Percentiles rank a stretch among this genome's conserved stretches.
These are phyloP conservation scores for Carex cristatella DNA, from an alignment of 176 grass and related monocot genomes.

Conservation along the genomic window DNA sequence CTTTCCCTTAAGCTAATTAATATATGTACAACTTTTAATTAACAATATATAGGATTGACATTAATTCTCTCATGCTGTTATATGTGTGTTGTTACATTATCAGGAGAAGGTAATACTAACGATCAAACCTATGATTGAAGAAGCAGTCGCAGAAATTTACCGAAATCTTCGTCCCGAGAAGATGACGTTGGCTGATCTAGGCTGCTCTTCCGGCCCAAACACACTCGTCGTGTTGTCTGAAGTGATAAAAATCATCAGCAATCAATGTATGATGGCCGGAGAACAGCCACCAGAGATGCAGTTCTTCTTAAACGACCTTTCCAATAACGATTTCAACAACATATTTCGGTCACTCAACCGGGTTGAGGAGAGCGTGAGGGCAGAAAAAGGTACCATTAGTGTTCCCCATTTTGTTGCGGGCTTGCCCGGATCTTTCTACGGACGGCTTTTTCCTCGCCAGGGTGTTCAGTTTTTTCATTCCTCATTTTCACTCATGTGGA, in stretches of 20 bases:
- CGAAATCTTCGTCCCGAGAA: background rate
- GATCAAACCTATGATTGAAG: slow-evolving; percentile 19
- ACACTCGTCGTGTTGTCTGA: slow-evolving; percentile 29
- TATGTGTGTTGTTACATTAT: background rate
- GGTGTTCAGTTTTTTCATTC: slow-evolving; percentile 66
- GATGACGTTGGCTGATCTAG: slow-evolving; percentile 36
- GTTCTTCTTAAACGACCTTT: slow-evolving; percentile 53
- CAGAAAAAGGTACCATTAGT: background rate
- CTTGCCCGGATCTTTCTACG: slow-evolving; percentile 57
- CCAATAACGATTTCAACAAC: slow-evolving; percentile 41
- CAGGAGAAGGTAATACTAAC: slow-evolving; percentile 33
- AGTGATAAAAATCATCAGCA: slow-evolving; percentile 4
- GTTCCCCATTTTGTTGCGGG: slow-evolving; percentile 44
- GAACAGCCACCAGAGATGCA: background rate
- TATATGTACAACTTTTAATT: too few species aligned
- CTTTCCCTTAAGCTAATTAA: too few species aligned
- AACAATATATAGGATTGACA: too few species aligned
- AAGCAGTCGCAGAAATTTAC: slow-evolving; percentile 14
- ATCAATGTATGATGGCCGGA: background rate
- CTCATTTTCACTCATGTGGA: slow-evolving; percentile 52
- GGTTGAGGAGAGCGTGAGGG: background rate
- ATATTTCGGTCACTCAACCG: slow-evolving; percentile 31
- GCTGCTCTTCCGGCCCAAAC: slow-evolving; percentile 41
- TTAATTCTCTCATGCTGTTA: too few species aligned
- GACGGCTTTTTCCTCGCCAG: slow-evolving; percentile 40